These are phyloP conservation scores for Trifolium dubium DNA, from an alignment of 306 rosid species.

Conservation along the genomic window DNA sequence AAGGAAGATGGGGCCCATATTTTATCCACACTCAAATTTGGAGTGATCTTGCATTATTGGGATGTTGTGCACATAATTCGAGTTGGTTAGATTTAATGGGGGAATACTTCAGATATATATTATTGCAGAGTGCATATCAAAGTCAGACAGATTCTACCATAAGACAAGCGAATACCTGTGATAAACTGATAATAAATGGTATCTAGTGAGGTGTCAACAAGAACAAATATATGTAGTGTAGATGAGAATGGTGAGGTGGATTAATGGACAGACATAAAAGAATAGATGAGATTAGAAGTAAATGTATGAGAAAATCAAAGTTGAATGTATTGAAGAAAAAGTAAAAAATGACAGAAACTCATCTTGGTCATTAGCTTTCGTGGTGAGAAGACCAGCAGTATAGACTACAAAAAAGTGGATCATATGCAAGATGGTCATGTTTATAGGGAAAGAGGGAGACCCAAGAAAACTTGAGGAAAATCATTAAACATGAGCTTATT, in stretches of 20 bases:
- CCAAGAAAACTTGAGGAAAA: no score
- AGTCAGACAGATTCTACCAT: neutral
- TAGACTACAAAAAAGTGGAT: neutral
- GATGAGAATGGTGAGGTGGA: neutral
- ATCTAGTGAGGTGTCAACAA: neutral
- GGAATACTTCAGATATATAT: neutral
- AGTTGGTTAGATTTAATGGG: neutral
- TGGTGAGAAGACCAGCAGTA: neutral
- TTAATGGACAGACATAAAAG: neutral
- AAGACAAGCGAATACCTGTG: neutral
- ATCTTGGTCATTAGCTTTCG: neutral
- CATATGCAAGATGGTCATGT: neutral
- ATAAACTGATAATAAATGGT: neutral
- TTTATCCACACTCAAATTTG: neutral
- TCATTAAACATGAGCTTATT: neutral
- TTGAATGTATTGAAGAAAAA: no score
- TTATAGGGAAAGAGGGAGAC: neutral
- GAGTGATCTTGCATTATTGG: neutral
- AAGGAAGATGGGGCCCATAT: neutral
- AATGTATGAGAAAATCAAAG: no score
- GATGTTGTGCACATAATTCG: neutral
- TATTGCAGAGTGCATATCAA: neutral
- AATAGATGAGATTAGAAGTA: neutral
- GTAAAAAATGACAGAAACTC: neutral
- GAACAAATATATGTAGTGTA: no score